A percentile compares a stretch with the other conserved stretches of the same genome.
These are phyloP conservation scores for Lentinula raphanica DNA, from an alignment of 768 basidiomycete genomes.

Conservation along the genomic window DNA sequence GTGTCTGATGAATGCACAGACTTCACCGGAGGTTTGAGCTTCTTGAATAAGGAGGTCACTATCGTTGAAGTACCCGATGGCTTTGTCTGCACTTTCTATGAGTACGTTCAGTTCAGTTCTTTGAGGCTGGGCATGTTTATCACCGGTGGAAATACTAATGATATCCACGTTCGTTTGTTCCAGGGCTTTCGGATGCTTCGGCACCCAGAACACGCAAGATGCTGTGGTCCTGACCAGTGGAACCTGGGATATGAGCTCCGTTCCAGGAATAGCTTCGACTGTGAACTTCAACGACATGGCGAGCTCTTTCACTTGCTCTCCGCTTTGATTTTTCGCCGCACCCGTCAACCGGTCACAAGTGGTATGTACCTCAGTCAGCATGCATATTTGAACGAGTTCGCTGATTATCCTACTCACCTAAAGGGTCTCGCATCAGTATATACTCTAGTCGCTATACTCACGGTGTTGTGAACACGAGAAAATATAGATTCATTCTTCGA, in stretches of 20 bases:
- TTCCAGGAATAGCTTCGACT: neutral
- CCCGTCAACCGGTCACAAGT: too few relatives aligned
- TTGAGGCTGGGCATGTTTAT: too few relatives aligned
- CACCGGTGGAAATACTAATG: too few relatives aligned
- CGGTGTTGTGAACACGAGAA: too few relatives aligned
- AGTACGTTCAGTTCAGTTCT: too few relatives aligned
- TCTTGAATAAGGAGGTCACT: slow-evolving; percentile 7
- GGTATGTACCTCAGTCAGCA: too few relatives aligned
- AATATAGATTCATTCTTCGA: too few relatives aligned
- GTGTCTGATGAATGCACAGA: slow-evolving; percentile 4
- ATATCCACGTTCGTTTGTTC: neutral
- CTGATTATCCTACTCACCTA: too few relatives aligned
- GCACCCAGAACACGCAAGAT: neutral
- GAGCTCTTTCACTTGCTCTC: slow-evolving; percentile 8
- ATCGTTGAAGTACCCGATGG: neutral
- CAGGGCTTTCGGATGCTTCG: neutral
- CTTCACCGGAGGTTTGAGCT: slow-evolving; percentile 5
- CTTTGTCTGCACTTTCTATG: slow-evolving; percentile 8
- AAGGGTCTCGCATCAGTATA: too few relatives aligned
- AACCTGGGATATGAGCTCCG: slow-evolving; percentile 3
- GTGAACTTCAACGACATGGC: slow-evolving; percentile 4
- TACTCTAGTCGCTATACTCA: too few relatives aligned
- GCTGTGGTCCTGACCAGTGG: slow-evolving; percentile 1
- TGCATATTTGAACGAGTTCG: too few relatives aligned
- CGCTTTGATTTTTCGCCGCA: neutral